Percentiles rank a stretch among this genome's conserved stretches.
These are phyloP conservation scores for Pseudopithomyces maydicus DNA, from an alignment of 2,329 filamentous ascomycete genomes.

Conservation along the genomic window DNA sequence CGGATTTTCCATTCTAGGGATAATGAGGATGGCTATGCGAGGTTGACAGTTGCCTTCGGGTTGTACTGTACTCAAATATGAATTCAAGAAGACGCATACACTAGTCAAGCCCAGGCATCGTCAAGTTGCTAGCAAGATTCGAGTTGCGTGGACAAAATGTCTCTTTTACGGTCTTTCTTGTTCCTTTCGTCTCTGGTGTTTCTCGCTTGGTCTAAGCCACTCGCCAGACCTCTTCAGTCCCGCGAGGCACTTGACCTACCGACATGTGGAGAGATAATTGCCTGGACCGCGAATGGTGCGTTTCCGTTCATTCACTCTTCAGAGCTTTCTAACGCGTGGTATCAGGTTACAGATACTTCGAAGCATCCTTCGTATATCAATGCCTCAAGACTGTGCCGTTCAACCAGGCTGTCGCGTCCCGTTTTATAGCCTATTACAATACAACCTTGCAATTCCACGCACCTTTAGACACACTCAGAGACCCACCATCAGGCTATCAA, in stretches of 20 bases:
- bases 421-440: constrained; percentile 53
- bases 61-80: too few species aligned
- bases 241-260: not conserved
- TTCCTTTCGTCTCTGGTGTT: not conserved
- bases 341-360: not conserved
- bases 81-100: not conserved
- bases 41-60: too few species aligned
- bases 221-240: not conserved
- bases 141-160: not conserved
- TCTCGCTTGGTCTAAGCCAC: not conserved
- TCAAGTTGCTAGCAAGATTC: not conserved
- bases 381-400: constrained; percentile 55
- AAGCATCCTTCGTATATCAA: constrained; percentile 27
- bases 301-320: not conserved
- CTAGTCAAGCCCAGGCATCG: too few species aligned
- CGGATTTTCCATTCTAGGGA: too few species aligned
- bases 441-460: constrained; percentile 52
- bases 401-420: constrained; percentile 48
- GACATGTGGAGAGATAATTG: not conserved
- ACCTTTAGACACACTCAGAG: constrained; percentile 48
- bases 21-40: too few species aligned
- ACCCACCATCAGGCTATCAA: constrained; percentile 48
- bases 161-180: not conserved
- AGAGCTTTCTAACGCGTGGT: not conserved
- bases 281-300: not conserved